phyloP scores from a whole-genome alignment of 345 rosid genomes.

The Citrus trifoliata region DNA sequence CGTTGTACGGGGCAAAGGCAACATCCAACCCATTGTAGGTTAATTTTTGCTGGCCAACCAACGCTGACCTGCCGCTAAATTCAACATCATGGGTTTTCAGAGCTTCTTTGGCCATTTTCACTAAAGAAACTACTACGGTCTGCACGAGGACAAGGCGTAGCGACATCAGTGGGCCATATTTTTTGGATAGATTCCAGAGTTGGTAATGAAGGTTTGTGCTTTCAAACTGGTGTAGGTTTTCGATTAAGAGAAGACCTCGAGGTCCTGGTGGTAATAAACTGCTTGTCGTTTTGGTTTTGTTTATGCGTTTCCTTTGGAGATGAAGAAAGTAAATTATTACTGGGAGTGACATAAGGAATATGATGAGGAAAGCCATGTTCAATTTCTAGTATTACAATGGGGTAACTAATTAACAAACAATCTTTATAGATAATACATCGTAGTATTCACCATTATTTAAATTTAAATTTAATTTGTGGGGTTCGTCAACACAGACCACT shows the following conservation, averaged over 20 bases:
- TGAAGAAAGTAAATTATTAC: too few relatives aligned
- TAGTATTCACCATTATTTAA: too few relatives aligned
- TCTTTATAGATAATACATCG: too few relatives aligned
- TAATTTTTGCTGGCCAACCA: too few relatives aligned
- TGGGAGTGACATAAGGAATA: too few relatives aligned
- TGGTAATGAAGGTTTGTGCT: constrained; percentile 22
- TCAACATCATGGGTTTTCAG: constrained; percentile 26
- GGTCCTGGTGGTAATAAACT: constrained; percentile 45
- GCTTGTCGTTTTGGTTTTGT: not conserved
- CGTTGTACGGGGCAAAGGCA: constrained; percentile 21
- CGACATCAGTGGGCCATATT: constrained; percentile 50
- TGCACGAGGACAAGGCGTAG: constrained; percentile 34
- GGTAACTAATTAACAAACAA: too few relatives aligned
- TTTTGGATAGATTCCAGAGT: constrained; percentile 40
- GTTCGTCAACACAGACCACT: too few relatives aligned
- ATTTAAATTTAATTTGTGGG: too few relatives aligned
- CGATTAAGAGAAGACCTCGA: constrained; percentile 38
- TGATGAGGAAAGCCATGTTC: too few relatives aligned
- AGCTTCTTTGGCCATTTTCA: constrained; percentile 21
- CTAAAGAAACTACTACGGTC: constrained; percentile 26
- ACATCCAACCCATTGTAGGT: constrained; percentile 2
- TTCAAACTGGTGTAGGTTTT: constrained; percentile 42
- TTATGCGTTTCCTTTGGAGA: too few relatives aligned
- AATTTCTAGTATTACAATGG: too few relatives aligned
- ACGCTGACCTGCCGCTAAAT: constrained; percentile 14